Base-by-base conservation (phyloP, 352 stramenopile species). In the Aphanomyces astaci region DNA sequence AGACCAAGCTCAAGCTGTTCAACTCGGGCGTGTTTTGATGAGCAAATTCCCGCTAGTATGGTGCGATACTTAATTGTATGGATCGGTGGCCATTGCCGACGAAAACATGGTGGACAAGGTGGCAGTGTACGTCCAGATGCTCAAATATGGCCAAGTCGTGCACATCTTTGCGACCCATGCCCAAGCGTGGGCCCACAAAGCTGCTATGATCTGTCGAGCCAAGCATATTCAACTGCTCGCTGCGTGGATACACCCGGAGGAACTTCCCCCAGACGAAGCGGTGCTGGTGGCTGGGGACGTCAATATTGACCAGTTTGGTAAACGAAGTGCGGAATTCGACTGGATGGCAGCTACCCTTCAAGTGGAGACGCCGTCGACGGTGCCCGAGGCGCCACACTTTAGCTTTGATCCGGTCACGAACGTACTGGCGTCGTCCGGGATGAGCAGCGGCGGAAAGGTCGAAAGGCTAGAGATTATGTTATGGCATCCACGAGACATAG, bases 401-500 rank as follows among this genome's bases (percentile, higher is more conserved):
- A 87, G 78, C 67, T 90, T 90, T 60, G 82, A 90, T 48, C 82
- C 82, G 22, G 33, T 67, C 10, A 81, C 77, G 17, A 90, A 90
- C 59, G 67, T 69, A 5, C 72, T 90, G 22, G 79, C 82, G 24
- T 73, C 85, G 19, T 75, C 69, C 31, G 81, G 81, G 0, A 78
- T 76, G 13, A 90, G 81, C 63, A 88, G 79, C 3, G 76, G 78
- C 30, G 81, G 81, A 3, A 71, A 76, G 17, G 80, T 72, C 0
- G 81, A 90, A 63, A 77, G 77, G 15, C 69, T 90, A 17, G 81
- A n/a, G n/a, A 90, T 66, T 90, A 90, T 70, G 72, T 88, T 53
- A 74, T 90, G 60, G 32, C 79, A 3, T 66, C 72, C 0, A 71
- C 66, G 19, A 63, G 60, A 4, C 76, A 86, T 52, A 77, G 81